Conservation (phyloP, 2,329 filamentous ascomycete genomes). For the Penicillium corylophilum region DNA sequence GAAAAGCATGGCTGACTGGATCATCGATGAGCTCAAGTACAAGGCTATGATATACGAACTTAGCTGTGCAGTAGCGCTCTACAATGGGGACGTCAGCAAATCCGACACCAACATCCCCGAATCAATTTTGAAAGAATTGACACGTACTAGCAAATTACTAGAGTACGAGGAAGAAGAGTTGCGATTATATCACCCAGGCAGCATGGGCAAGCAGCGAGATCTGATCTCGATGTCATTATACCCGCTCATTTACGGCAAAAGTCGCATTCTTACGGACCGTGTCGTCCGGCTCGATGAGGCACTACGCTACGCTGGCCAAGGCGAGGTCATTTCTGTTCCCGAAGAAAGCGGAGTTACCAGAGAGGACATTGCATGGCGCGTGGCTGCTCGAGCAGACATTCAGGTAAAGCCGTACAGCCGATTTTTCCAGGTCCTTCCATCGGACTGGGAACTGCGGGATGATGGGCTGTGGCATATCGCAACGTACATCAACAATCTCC, state of each 20-base stretch:
- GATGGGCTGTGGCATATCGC: slow-evolving; percentile 33
- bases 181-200: slow-evolving; percentile 63
- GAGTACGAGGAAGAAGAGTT: slow-evolving; percentile 51
- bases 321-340: slow-evolving; percentile 25
- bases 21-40: slow-evolving; percentile 50
- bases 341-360: slow-evolving; percentile 31
- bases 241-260: slow-evolving; percentile 48
- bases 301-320: slow-evolving; percentile 23
- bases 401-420: slow-evolving; percentile 32
- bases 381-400: slow-evolving; percentile 28
- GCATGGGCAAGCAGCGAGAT: slow-evolving; percentile 57
- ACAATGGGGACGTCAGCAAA: slow-evolving; percentile 55
- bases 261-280: slow-evolving; percentile 28
- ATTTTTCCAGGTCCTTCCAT: slow-evolving; percentile 49
- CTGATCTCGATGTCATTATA: slow-evolving; percentile 65
- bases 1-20: slow-evolving; percentile 37
- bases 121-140: slow-evolving; percentile 44
- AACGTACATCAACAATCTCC: slow-evolving; percentile 50
- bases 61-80: slow-evolving; percentile 43
- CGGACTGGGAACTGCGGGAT: slow-evolving; percentile 35
- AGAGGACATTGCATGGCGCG: slow-evolving; percentile 32
- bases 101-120: slow-evolving; percentile 50
- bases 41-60: slow-evolving; percentile 51
- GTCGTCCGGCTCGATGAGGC: slow-evolving; percentile 28
- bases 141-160: slow-evolving; percentile 46